A percentile compares a stretch with the other conserved stretches of the same genome.
These are phyloP conservation scores for Metarhizium robertsii DNA, from an alignment of 2,329 filamentous ascomycete genomes.

Conservation along the genomic window DNA sequence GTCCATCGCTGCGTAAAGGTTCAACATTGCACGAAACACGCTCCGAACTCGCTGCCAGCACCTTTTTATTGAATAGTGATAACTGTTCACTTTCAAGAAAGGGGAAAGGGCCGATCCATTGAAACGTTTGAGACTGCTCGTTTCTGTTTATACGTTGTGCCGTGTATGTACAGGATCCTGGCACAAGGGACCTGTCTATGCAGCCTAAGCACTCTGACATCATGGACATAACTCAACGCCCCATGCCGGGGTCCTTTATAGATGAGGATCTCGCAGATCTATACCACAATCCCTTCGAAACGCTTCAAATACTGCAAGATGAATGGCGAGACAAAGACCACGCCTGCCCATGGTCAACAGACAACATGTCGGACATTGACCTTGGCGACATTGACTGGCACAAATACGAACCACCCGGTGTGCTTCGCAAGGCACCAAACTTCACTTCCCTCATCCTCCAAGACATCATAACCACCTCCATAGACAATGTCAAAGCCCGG, in stretches of 20 bases:
- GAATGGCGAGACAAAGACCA: constrained; percentile 12
- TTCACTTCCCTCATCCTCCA: constrained; percentile 30
- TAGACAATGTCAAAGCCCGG: constrained; percentile 33
- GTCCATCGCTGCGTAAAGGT: no score
- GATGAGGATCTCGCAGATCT: constrained; percentile 21
- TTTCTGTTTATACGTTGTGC: neutral
- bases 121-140: no score
- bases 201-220: neutral
- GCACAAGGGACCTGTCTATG: neutral
- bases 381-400: constrained; percentile 32
- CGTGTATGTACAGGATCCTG: neutral
- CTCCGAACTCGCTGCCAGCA: no score
- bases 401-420: constrained; percentile 35
- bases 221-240: constrained; percentile 8
- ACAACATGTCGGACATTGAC: constrained; percentile 16
- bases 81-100: no score
- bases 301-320: constrained; percentile 15
- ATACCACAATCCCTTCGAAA: constrained; percentile 19
- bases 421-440: constrained; percentile 27
- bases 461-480: constrained; percentile 32
- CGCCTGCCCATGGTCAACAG: constrained; percentile 11
- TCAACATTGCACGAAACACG: no score
- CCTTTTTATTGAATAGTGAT: no score
- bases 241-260: constrained; percentile 20
- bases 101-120: no score